A percentile compares a stretch with the other conserved stretches of the same genome.
phyloP scores from a whole-genome alignment of 805 yeast species.

The Blastobotrys attinorum region DNA sequence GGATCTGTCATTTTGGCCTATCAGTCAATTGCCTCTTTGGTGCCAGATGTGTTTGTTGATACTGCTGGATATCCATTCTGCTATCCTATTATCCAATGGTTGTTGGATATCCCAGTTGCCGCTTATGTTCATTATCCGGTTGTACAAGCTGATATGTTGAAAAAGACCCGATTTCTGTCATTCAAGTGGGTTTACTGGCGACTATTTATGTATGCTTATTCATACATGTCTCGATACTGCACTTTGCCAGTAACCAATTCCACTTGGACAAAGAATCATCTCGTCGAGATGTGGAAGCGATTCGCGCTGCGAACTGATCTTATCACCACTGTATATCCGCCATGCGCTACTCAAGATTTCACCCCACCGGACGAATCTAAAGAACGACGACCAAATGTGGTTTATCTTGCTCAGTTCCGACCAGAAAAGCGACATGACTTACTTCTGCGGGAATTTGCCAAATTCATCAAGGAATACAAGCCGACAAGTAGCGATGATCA shows the following conservation, averaged over 20 bases:
- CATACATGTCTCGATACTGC: conserved; percentile 52
- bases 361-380: conserved; percentile 20
- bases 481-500: neutral
- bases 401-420: conserved; percentile 85
- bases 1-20: conserved; percentile 65
- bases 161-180: conserved; percentile 18
- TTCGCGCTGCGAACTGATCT: conserved; percentile 17
- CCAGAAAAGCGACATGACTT: conserved; percentile 88
- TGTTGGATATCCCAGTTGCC: conserved; percentile 64
- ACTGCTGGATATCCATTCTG: conserved; percentile 91
- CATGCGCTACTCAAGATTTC: conserved; percentile 67
- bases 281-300: conserved; percentile 51
- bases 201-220: conserved; percentile 53
- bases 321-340: conserved; percentile 66
- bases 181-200: conserved; percentile 65
- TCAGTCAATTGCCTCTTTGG: conserved; percentile 59
- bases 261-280: conserved; percentile 84
- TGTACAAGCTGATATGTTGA: conserved; percentile 80
- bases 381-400: conserved; percentile 26
- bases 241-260: conserved; percentile 70
- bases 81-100: conserved; percentile 54
- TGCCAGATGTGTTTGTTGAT: conserved; percentile 88
- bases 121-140: conserved; percentile 95
- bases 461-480: conserved; percentile 35
- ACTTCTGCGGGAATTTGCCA: conserved; percentile 54